Evolutionary conservation across 148 eudicot species (phyloP), one percentile per base, ranked within the genome.

Genomic region (Chenopodium formosanum): DNA sequence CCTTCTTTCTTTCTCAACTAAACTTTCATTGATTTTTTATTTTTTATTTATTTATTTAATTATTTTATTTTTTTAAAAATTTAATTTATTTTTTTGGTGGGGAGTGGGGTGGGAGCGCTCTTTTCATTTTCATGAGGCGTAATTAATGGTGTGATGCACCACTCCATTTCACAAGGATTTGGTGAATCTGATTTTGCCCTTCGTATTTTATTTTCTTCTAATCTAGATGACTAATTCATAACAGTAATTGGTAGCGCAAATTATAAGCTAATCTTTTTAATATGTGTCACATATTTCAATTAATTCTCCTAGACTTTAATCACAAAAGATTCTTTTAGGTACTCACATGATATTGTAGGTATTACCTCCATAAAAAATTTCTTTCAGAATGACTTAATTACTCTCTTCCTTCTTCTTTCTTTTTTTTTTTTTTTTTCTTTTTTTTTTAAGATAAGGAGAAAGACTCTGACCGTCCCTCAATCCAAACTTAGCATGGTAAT

Each of bases 51-150:
- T 56, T 29, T 32, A 19, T 6, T 56, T 29, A 12, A 4, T 27
- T 48, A 1, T 46, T 5, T 20, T 27, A 4, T 56, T 16, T 8
- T 34, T 13, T 23, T 62, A 14, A 23, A 7, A n/a, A 2, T 23
- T 44, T 80, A 11, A 46, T 9, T 25, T 40, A 7, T 16, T 1
- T 12, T 13, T 71, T 72, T 72, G 50, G 52, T 71, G 27, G 74
- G 48, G 75, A 19, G 29, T 22, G 47, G 68, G 69, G 79, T 9
- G 64, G 29, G 47, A 32, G 63, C 25, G 25, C 40, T 29, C 74
- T 79, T 79, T 79, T 69, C 32, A 69, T 79, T 69, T 65, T 31
- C 66, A 79, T 52, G 6, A 50, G 31, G 81, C 81, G 74, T 79
- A 69, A 79, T 67, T 69, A 78, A 76, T 27, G 64, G n/a, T 52